Evolutionary conservation across 2,329 filamentous ascomycete genomes (phyloP).

Genomic region (Golovinomyces cichoracearum): DNA sequence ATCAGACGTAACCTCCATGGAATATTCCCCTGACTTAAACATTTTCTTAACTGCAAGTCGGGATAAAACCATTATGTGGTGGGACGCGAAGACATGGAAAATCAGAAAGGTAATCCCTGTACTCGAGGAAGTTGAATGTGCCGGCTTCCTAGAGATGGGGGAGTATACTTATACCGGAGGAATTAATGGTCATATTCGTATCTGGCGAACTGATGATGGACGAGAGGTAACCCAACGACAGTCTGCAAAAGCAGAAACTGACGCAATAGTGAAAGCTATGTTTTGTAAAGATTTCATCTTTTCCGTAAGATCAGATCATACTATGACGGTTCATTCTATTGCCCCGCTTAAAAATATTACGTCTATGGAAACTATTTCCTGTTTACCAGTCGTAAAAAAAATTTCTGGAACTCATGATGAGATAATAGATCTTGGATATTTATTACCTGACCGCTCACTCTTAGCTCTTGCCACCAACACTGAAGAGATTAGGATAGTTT

Average conservation of each 20-base stretch:
- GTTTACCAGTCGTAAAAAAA: conserved; percentile 29
- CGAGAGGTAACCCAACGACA: conserved; percentile 59
- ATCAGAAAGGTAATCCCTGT: conserved; percentile 54
- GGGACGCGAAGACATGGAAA: conserved; percentile 74
- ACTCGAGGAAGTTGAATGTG: conserved; percentile 61
- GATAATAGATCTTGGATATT: conserved; percentile 77
- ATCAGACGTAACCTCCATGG: conserved; percentile 69
- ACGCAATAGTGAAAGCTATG: conserved; percentile 46
- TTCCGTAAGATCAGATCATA: conserved; percentile 72
- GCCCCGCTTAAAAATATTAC: conserved; percentile 17
- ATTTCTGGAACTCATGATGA: conserved; percentile 96
- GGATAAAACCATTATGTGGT: conserved; percentile 84
- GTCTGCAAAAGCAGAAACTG: conserved; percentile 28
- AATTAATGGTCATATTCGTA: conserved; percentile 51
- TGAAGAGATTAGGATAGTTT: conserved; percentile 73
- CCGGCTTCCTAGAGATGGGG: conserved; percentile 50
- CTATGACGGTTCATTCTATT: conserved; percentile 46
- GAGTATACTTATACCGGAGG: conserved; percentile 60
- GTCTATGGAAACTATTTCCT: conserved; percentile 15
- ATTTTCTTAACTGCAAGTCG: conserved; percentile 59
- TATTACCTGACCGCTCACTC: conserved; percentile 54
- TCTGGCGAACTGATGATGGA: conserved; percentile 60
- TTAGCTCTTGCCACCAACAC: conserved; percentile 85
- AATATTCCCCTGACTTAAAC: conserved; percentile 52
- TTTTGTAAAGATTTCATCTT: conserved; percentile 43